Evolutionary conservation across 2,329 filamentous ascomycete genomes (phyloP), one percentile per base, ranked within the genome.

Genomic region (Pyricularia grisea): DNA sequence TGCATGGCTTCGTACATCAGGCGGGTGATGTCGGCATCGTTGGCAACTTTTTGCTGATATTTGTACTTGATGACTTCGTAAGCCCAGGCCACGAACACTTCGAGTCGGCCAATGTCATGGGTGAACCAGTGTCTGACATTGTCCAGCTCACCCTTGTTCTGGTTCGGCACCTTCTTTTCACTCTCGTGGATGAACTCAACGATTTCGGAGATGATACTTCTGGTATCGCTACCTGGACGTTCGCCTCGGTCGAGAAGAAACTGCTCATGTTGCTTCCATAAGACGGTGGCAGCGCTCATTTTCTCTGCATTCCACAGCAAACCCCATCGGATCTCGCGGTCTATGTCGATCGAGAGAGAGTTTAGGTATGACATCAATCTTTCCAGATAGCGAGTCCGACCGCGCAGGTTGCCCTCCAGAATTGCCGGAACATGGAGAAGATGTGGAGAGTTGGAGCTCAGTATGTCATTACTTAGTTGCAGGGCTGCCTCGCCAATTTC

Each of bases 251-350:
- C 83, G 67, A 86, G 83, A 9, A 89, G 83, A 67, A 90, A 90
- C 9, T 83, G 81, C 75, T 97, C 92, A 74, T 97, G 93, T 68
- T 87, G 84, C 71, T 88, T 89, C 93, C 94, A 98, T 55, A 98
- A 84, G 65, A 88, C 84, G 70, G 87, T 85, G 23, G 93, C 92
- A 50, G 93, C 92, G 63, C 90, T 88, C 80, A 98, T 86, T 78
- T 94, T 97, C 78, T 99, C 95, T 0, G 94, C 94, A 74, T 94
- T 89, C 83, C 89, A 92, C n/a, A 99, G 81, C 36, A 99, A 80
- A 71, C 86, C 84, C 93, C 94, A 98, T 73, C 89, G 88, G 1
- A 89, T 89, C 28, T 81, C 81, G 60, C 88, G 86, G 72, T 91
- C 87, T 6, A 98, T 78, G 2, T 87, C 81, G 30, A 88, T 83